Conservation (phyloP, 2,329 filamentous ascomycete genomes). For the Clarireedia paspali region DNA sequence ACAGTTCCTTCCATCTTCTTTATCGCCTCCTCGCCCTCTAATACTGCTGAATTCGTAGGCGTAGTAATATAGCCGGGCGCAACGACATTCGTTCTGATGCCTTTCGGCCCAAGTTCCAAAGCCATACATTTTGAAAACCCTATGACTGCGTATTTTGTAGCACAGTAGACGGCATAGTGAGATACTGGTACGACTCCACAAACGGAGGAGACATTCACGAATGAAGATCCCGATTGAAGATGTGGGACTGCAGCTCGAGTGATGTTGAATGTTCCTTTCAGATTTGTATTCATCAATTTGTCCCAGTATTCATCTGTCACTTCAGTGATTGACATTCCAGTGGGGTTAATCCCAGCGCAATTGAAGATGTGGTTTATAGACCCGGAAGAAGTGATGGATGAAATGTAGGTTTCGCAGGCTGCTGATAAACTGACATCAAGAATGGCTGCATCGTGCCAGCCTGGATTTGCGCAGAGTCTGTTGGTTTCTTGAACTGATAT, state of each 20-base stretch:
- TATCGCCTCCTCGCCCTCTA: conserved; percentile 38
- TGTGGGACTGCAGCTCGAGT: conserved; percentile 36
- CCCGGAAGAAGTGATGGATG: conserved; percentile 11
- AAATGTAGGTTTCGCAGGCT: conserved; percentile 15
- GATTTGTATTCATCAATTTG: conserved; percentile 37
- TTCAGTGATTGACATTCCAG: conserved; percentile 32
- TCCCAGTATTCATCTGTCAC: conserved; percentile 40
- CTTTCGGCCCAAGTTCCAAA: conserved; percentile 30
- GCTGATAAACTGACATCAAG: neutral
- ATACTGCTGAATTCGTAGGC: conserved; percentile 40
- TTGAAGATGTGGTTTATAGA: conserved; percentile 32
- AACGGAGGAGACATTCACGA: conserved; percentile 35
- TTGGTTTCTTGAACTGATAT: conserved; percentile 16
- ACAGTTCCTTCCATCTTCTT: conserved; percentile 22
- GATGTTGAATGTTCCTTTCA: conserved; percentile 36
- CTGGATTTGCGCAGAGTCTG: conserved; percentile 1
- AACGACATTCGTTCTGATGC: conserved; percentile 33
- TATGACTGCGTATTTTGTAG: conserved; percentile 34
- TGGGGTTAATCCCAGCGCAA: conserved; percentile 42
- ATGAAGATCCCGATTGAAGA: conserved; percentile 27
- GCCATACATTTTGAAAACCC: conserved; percentile 33
- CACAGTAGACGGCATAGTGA: conserved; percentile 26
- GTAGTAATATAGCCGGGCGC: conserved; percentile 38
- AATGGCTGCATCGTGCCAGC: neutral
- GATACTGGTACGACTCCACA: conserved; percentile 25